phyloP scores from a whole-genome alignment of 2,329 filamentous ascomycete species.

The Pseudocercospora pini-densiflorae region DNA sequence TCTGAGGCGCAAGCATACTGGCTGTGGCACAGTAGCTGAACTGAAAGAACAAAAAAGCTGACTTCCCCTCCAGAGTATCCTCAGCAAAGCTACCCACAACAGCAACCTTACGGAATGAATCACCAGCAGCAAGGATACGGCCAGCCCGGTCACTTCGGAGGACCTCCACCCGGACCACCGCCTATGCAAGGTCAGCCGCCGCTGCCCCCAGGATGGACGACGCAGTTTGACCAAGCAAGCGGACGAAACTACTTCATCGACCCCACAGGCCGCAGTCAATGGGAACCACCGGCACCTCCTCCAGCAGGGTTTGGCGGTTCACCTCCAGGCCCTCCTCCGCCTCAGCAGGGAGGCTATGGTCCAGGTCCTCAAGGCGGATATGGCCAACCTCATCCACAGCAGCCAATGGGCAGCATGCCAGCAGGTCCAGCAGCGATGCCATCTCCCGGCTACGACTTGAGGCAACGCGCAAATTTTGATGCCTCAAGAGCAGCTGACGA shows the following conservation, averaged over 20 bases:
- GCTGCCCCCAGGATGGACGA: constrained; percentile 24
- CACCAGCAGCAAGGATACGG: constrained; percentile 18
- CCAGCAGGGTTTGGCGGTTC: constrained; percentile 26
- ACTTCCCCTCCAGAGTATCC: constrained; percentile 5
- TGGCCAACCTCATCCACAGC: constrained; percentile 23
- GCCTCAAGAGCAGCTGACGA: constrained; percentile 70
- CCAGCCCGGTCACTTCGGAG: constrained; percentile 18
- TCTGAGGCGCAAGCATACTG: constrained; percentile 4
- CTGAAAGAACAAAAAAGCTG: constrained; percentile 7
- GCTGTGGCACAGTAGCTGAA: constrained; percentile 9
- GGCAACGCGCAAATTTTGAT: constrained; percentile 70
- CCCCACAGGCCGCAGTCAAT: constrained; percentile 21
- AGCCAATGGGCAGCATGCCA: constrained; percentile 22
- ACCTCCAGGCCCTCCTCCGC: constrained; percentile 30
- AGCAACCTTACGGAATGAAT: constrained; percentile 10
- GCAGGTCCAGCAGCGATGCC: constrained; percentile 63
- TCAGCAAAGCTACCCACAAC: constrained; percentile 10
- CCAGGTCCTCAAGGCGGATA: constrained; percentile 17
- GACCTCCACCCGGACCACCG: constrained; percentile 26
- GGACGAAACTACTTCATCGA: constrained; percentile 22
- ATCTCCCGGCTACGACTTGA: constrained; percentile 74
- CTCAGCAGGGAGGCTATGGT: constrained; percentile 27
- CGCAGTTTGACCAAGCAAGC: constrained; percentile 19
- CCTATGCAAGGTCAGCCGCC: constrained; percentile 17
- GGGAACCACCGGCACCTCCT: constrained; percentile 25